Evolutionary conservation across 2,329 filamentous ascomycete species (phyloP).

Genomic region (Ascochyta koolunga): DNA sequence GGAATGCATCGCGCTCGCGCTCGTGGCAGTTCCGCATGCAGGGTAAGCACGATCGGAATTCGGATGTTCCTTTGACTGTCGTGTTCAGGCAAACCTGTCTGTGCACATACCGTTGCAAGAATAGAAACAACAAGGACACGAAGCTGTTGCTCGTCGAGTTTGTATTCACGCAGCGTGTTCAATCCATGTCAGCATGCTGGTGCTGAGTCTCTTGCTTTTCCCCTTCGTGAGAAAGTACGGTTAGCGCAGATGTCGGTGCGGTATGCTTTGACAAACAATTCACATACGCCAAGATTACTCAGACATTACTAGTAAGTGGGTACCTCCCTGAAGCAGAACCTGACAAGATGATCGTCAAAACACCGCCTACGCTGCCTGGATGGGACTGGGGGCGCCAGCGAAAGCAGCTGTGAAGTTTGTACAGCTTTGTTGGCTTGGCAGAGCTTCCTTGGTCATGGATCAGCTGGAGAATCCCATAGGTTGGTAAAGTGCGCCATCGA

Average conservation of each 20-base stretch:
- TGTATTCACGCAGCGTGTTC: neutral
- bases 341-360: constrained; percentile 2
- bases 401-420: constrained; percentile 6
- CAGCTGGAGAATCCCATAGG: constrained; percentile 8
- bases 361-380: constrained; percentile 3
- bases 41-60: constrained; percentile 14
- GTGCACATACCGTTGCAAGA: constrained; percentile 7
- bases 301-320: constrained; percentile 7
- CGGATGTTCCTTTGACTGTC: constrained; percentile 3
- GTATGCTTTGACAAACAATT: constrained; percentile 1
- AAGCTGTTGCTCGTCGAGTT: neutral
- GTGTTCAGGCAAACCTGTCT: constrained; percentile 4
- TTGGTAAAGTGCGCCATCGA: neutral
- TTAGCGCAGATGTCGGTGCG: neutral
- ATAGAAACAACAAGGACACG: neutral
- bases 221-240: neutral
- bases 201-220: neutral
- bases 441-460: constrained; percentile 5
- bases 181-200: neutral
- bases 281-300: constrained; percentile 10
- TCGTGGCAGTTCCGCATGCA: constrained; percentile 4
- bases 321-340: neutral
- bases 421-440: constrained; percentile 10
- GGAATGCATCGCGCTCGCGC: constrained; percentile 13
- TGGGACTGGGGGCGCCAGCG: constrained; percentile 1